phyloP scores from a whole-genome alignment of 352 stramenopile species.

The Globisporangium sylvaticum region DNA sequence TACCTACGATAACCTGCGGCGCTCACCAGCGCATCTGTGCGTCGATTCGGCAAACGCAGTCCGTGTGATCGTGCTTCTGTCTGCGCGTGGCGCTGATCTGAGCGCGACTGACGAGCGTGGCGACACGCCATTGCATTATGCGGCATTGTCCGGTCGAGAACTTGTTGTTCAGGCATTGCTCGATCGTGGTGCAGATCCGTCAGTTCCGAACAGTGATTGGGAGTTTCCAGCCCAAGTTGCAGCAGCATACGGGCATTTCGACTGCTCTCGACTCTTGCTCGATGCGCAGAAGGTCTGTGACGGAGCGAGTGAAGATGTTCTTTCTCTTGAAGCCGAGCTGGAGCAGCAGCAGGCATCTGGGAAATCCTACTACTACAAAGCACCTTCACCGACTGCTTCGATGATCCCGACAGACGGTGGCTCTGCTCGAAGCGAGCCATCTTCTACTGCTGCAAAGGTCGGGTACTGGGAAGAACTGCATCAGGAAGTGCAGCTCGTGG shows the following conservation, averaged over 20 bases:
- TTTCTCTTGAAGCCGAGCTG: constrained; percentile 27
- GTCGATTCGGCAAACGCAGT: constrained; percentile 21
- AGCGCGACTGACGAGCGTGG: constrained; percentile 57
- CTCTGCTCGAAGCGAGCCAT: not conserved
- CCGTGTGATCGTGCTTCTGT: constrained; percentile 22
- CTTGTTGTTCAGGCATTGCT: constrained; percentile 36
- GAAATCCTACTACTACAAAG: constrained; percentile 19
- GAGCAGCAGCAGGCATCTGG: constrained; percentile 30
- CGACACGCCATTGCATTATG: constrained; percentile 67
- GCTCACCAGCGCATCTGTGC: constrained; percentile 38
- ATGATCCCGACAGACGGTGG: not conserved
- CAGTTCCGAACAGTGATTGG: constrained; percentile 52
- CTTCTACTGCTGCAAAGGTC: not conserved
- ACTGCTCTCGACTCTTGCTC: constrained; percentile 44
- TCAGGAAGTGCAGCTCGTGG: constrained; percentile 65
- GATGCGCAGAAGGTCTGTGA: constrained; percentile 13
- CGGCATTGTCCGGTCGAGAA: constrained; percentile 44
- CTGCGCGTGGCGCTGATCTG: constrained; percentile 31
- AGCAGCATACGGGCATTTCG: constrained; percentile 34
- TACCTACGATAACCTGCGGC: constrained; percentile 29
- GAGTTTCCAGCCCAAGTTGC: constrained; percentile 51
- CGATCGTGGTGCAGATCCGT: constrained; percentile 40
- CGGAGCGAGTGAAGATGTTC: not conserved
- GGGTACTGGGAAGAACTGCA: constrained; percentile 71
- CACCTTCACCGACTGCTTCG: constrained; percentile 20